phyloP scores from a whole-genome alignment of 2,329 filamentous ascomycete species.

The Aspergillus sp. region DNA sequence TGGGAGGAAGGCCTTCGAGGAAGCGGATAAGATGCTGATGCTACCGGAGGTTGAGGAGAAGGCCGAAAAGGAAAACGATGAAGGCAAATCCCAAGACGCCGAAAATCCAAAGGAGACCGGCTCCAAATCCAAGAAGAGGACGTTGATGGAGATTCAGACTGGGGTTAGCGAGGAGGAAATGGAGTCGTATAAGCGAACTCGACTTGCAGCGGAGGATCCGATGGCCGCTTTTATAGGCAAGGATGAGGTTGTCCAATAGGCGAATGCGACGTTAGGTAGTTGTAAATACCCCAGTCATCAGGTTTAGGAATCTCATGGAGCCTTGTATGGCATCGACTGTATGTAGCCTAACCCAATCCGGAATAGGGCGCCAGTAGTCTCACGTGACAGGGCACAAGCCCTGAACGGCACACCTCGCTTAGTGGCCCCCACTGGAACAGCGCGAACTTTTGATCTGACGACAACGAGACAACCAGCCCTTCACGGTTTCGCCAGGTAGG shows the following conservation, averaged over 20 bases:
- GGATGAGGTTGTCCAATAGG: constrained; percentile 51
- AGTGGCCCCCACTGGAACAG: constrained; percentile 26
- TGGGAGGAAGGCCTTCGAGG: constrained; percentile 71
- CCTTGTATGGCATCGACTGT: not conserved
- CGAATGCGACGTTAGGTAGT: constrained; percentile 6
- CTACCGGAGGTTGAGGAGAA: constrained; percentile 26
- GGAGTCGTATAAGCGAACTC: constrained; percentile 72
- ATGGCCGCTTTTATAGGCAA: constrained; percentile 75
- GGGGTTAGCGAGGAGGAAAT: constrained; percentile 75
- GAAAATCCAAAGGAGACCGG: constrained; percentile 24
- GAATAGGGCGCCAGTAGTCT: constrained; percentile 2
- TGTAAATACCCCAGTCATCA: constrained; percentile 6
- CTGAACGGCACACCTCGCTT: constrained; percentile 35
- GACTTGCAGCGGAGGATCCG: constrained; percentile 66
- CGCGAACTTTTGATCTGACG: constrained; percentile 34
- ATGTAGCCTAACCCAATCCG: too few relatives aligned
- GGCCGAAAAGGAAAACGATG: constrained; percentile 11
- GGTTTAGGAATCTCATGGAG: not conserved
- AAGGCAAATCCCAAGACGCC: constrained; percentile 17
- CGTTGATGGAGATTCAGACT: constrained; percentile 66
- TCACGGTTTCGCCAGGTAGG: constrained; percentile 38
- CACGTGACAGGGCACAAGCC: constrained; percentile 27
- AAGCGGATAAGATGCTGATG: constrained; percentile 54
- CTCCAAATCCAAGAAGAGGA: constrained; percentile 55
- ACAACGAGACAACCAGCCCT: constrained; percentile 37